Evolutionary conservation across 2,329 filamentous ascomycete species (phyloP), one percentile per base, ranked within the genome.

Genomic region (Coniochaeta prunicola): DNA sequence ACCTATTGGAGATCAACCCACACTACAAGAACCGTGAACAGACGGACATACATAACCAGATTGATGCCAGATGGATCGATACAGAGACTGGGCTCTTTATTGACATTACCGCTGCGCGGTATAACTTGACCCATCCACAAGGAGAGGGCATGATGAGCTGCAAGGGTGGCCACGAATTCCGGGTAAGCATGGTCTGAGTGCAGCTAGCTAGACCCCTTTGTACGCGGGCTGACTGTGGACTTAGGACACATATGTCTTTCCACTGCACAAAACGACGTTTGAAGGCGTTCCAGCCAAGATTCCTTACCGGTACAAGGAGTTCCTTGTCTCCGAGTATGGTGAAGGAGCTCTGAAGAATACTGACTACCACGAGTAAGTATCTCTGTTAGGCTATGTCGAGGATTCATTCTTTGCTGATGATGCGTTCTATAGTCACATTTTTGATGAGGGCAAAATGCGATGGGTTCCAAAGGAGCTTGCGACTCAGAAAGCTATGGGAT

Each of bases 241-340:
- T 8, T 10, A 80, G 76, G 79, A 82, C 59, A 79, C 77, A 0
- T 80, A 88, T 58, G 74, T 92, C 12, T 90, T 85, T 66, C 89
- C 89, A 0, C 74, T 92, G 66, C 77, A 85, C n/a, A 80, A 85
- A 60, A 89, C 85, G 1, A 80, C 76, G 1, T 91, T 89, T 59
- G 88, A 91, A 66, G 86, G 85, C 0, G 79, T 85, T 0, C 74
- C 79, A 0, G 87, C 81, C 53, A 85, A 85, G 71, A 85, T 91
- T 26, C 89, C 89, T 0, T 85, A 80, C 65, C 73, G 76, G 8
- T 88, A 85, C 66, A 77, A 80, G 60, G 80, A 83, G 53, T 77
- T 88, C 55, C 72, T 88, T 1, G 73, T 74, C 21, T 75, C 81
- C 10, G 84, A 88, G 65, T 88, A 88, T 63, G 73, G 79, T 4